phyloP scores from a whole-genome alignment of 169 alveolate genomes.

The Cryptosporidium andersoni region DNA sequence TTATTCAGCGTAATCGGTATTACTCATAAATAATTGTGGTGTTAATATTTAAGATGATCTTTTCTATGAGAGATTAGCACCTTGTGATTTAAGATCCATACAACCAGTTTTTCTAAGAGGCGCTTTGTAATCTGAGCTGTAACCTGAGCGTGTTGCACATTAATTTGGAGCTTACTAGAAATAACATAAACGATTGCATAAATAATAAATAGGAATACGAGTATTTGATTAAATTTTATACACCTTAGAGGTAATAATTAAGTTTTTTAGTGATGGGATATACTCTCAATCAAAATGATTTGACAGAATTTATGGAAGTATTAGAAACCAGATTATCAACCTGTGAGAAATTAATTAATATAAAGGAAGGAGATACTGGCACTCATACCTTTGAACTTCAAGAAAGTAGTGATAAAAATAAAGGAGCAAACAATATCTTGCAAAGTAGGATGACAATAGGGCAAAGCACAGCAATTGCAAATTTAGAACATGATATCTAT shows the following conservation, averaged over 20 bases:
- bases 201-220: too few species aligned
- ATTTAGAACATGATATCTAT: conserved; percentile 45
- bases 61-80: not conserved
- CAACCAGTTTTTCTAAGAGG: too few species aligned
- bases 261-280: too few species aligned
- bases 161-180: too few species aligned
- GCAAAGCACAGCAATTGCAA: conserved; percentile 42
- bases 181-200: too few species aligned
- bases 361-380: not conserved
- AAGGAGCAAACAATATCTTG: not conserved
- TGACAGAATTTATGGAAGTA: conserved; percentile 18
- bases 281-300: not conserved
- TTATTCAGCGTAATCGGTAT: conserved; percentile 59
- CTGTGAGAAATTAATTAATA: conserved; percentile 27
- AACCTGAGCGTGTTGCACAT: too few species aligned
- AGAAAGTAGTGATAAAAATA: not conserved
- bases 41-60: not conserved
- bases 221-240: too few species aligned
- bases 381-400: not conserved
- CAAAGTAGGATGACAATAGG: conserved; percentile 47
- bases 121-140: too few species aligned
- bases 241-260: too few species aligned
- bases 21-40: not conserved
- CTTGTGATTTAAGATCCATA: too few species aligned
- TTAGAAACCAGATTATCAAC: conserved; percentile 29